Percentiles rank a stretch among this genome's conserved stretches.
Evolutionary conservation across 306 rosid species (phyloP).

Genomic region (Gynostemma pentaphyllum): DNA sequence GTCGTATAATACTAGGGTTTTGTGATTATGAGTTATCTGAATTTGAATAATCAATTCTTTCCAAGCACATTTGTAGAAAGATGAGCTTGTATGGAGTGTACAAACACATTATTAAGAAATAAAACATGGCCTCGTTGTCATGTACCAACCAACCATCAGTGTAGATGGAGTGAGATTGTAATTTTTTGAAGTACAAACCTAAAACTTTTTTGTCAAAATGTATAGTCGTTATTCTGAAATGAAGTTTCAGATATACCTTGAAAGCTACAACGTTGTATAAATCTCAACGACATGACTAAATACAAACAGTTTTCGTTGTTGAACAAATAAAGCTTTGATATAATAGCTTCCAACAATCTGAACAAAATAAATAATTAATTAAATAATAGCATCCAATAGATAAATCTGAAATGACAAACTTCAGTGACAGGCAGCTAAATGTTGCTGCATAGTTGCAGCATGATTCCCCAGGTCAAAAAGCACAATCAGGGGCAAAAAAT

Average conservation of each 20-base stretch:
- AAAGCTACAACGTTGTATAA: not conserved
- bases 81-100: constrained; percentile 11
- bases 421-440: not conserved
- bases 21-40: constrained; percentile 25
- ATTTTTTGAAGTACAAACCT: not conserved
- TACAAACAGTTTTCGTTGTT: not conserved
- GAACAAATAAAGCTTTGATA: not conserved
- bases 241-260: not conserved
- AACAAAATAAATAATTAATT: too few relatives aligned
- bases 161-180: constrained; percentile 1
- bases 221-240: not conserved
- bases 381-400: not conserved
- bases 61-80: constrained; percentile 22
- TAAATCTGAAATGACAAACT: not conserved
- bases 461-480: not conserved
- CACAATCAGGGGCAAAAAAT: not conserved
- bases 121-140: constrained; percentile 4
- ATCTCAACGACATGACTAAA: not conserved
- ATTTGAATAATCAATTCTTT: constrained; percentile 19
- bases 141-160: not conserved
- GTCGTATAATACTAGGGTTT: constrained; percentile 75
- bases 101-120: constrained; percentile 18
- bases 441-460: not conserved
- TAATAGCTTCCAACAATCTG: not conserved
- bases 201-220: not conserved